A percentile compares a stretch with the other conserved stretches of the same genome.
Evolutionary conservation across 345 rosid genomes (phyloP).

Genomic region (Clarkia xantiana): DNA sequence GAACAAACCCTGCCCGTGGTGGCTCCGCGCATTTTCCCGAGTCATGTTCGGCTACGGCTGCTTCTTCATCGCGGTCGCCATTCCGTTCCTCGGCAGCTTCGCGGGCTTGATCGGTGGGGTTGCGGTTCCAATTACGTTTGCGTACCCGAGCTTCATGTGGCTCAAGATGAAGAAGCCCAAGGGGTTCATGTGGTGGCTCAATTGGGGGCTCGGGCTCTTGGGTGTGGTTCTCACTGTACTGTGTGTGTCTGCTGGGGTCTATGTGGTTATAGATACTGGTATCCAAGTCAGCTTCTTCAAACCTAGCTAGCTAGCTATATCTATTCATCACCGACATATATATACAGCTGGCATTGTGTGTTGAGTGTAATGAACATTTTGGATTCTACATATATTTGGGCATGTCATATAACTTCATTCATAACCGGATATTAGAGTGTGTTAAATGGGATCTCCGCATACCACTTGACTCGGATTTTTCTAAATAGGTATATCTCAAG

Average conservation of each 20-base stretch:
- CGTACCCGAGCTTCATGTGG: constrained; percentile 15
- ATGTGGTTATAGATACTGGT: constrained; percentile 12
- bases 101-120: constrained; percentile 14
- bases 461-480: too few relatives aligned
- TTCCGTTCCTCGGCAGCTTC: constrained; percentile 13
- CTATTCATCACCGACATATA: neutral
- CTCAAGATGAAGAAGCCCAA: constrained; percentile 13
- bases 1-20: constrained; percentile 15
- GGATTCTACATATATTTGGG: too few relatives aligned
- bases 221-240: constrained; percentile 6
- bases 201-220: constrained; percentile 10
- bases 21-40: constrained; percentile 10
- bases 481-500: too few relatives aligned
- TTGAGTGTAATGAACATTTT: neutral
- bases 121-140: constrained; percentile 12
- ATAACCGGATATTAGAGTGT: too few relatives aligned
- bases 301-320: constrained; percentile 3
- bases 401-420: too few relatives aligned
- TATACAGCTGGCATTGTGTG: neutral
- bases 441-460: too few relatives aligned
- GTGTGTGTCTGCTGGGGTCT: constrained; percentile 10
- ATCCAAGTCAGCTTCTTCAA: constrained; percentile 15
- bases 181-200: constrained; percentile 13
- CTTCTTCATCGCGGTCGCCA: constrained; percentile 13
- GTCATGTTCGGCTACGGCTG: constrained; percentile 12